Conservation (phyloP, 2,329 filamentous ascomycete genomes). For the Magnaporthiopsis poae region DNA sequence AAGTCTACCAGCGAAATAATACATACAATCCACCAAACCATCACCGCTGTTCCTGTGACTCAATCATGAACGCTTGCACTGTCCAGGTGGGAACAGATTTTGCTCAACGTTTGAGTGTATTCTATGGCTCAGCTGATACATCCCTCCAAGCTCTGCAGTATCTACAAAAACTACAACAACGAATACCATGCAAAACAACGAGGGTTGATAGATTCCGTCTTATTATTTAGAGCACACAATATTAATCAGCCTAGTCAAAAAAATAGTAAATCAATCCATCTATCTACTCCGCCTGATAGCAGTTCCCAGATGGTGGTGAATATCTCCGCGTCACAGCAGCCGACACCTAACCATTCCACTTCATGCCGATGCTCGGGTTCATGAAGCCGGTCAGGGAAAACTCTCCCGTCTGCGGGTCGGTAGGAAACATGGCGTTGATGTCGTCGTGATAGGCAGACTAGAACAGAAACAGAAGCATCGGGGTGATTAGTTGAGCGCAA, state of each 20-base stretch:
- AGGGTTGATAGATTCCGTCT: neutral
- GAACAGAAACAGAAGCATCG: too few species aligned
- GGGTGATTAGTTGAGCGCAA: neutral
- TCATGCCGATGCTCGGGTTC: constrained; percentile 25
- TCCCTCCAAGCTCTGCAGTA: neutral
- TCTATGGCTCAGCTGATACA: neutral
- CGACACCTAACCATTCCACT: constrained; percentile 16
- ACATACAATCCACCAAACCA: too few species aligned
- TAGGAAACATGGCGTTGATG: constrained; percentile 22
- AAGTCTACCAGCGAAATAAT: neutral
- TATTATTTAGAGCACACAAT: neutral
- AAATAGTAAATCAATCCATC: neutral
- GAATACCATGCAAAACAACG: neutral
- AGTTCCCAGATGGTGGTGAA: neutral
- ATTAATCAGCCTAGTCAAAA: neutral
- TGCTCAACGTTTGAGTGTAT: neutral
- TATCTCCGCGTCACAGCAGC: neutral
- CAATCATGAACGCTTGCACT: neutral
- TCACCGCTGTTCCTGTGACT: too few species aligned
- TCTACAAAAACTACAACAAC: neutral
- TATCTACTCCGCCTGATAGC: neutral
- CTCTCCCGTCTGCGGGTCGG: constrained; percentile 29
- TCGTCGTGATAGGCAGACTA: constrained; percentile 3
- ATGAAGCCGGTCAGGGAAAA: constrained; percentile 28
- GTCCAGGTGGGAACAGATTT: neutral